Percentiles rank a stretch among this genome's conserved stretches.
These are phyloP conservation scores for Cordyceps fumosorosea DNA, from an alignment of 2,329 filamentous ascomycete genomes.

Conservation along the genomic window DNA sequence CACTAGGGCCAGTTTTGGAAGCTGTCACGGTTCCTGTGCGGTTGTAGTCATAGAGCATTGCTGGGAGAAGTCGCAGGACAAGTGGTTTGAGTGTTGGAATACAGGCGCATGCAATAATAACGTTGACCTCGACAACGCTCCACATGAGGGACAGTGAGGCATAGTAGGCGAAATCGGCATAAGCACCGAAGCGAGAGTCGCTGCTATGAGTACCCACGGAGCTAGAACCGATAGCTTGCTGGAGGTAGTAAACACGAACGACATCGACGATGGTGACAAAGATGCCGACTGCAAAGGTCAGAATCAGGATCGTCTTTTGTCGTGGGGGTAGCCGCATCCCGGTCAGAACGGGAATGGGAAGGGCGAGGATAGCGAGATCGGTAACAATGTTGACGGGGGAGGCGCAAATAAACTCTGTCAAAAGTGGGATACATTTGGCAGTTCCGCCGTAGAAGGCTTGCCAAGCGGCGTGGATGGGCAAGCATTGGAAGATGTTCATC, in stretches of 20 bases:
- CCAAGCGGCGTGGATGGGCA: constrained; percentile 66
- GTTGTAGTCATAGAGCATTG: constrained; percentile 48
- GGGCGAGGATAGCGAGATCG: constrained; percentile 76
- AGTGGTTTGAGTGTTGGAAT: constrained; percentile 90
- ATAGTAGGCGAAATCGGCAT: constrained; percentile 59
- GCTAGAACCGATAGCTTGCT: constrained; percentile 55
- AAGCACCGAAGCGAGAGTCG: constrained; percentile 43
- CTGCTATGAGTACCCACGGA: constrained; percentile 30
- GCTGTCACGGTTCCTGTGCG: constrained; percentile 27
- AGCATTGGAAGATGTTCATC: constrained; percentile 82
- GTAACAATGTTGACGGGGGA: constrained; percentile 90
- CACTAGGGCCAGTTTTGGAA: constrained; percentile 23
- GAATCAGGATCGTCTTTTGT: constrained; percentile 80
- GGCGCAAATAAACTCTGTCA: constrained; percentile 63
- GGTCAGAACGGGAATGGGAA: constrained; percentile 84
- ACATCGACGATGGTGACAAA: constrained; percentile 88
- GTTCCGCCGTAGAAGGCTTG: constrained; percentile 27
- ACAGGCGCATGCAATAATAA: constrained; percentile 84
- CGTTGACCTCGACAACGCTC: constrained; percentile 85
- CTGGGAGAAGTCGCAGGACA: constrained; percentile 56
- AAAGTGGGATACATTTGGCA: constrained; percentile 46
- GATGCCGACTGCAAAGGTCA: constrained; percentile 80
- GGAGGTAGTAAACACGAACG: constrained; percentile 81
- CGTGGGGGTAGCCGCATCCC: constrained; percentile 76
- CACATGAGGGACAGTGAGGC: constrained; percentile 85